A percentile compares a stretch with the other conserved stretches of the same genome.
These are phyloP conservation scores for Pisolithus albus DNA, from an alignment of 768 basidiomycete species.

Conservation along the genomic window DNA sequence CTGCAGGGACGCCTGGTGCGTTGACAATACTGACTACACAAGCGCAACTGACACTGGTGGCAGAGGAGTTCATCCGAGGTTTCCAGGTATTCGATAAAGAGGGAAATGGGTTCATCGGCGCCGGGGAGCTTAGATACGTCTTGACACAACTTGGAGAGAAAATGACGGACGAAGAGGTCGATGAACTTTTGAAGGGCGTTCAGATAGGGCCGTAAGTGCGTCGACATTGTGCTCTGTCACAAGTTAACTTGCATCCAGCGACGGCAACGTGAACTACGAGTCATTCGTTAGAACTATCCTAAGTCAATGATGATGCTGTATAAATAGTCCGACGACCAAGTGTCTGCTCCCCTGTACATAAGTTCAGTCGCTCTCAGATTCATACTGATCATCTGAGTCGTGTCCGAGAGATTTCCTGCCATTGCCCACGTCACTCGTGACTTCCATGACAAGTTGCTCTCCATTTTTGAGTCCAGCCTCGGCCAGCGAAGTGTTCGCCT, in stretches of 20 bases:
- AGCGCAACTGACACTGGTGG: neutral
- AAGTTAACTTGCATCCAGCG: constrained; percentile 40
- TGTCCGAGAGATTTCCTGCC: constrained; percentile 12
- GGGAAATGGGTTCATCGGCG: constrained; percentile 65
- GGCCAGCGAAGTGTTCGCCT: constrained; percentile 30
- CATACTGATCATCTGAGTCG: constrained; percentile 48
- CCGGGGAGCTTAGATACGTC: constrained; percentile 67
- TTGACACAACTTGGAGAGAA: constrained; percentile 97
- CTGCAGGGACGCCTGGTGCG: constrained; percentile 89
- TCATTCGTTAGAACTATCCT: constrained; percentile 94
- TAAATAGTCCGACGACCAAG: neutral
- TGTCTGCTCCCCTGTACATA: neutral
- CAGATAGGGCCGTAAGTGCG: constrained; percentile 81
- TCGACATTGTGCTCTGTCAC: neutral
- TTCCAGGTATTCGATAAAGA: constrained; percentile 97
- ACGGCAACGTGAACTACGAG: constrained; percentile 97
- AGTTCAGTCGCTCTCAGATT: constrained; percentile 41
- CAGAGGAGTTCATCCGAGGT: constrained; percentile 98
- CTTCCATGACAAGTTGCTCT: constrained; percentile 62
- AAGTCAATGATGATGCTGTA: constrained; percentile 51
- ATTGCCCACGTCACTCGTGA: constrained; percentile 17
- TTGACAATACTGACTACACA: neutral
- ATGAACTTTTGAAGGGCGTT: constrained; percentile 94
- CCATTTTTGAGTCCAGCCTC: constrained; percentile 46
- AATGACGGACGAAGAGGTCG: constrained; percentile 96